A percentile compares a stretch with the other conserved stretches of the same genome.
These are phyloP conservation scores for Arabis hirsuta DNA, from an alignment of 345 rosid species.

Conservation along the genomic window DNA sequence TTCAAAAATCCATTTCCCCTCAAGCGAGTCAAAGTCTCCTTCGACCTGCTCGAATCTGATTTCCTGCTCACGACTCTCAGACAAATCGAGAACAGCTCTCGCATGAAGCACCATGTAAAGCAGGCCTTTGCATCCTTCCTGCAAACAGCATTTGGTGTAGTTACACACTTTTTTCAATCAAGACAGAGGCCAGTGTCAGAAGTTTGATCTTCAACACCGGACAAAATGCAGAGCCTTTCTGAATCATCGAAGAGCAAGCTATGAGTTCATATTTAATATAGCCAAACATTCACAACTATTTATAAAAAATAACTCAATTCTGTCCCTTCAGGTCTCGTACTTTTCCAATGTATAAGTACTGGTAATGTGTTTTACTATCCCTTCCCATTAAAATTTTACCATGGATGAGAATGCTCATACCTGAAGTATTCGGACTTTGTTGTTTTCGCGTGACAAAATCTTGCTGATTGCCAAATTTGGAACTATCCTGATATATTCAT, in stretches of 20 bases:
- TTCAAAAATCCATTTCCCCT: conserved; percentile 94
- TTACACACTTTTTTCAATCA: background rate
- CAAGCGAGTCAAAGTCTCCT: conserved; percentile 91
- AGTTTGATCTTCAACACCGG: conserved; percentile 1
- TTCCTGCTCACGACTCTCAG: conserved; percentile 80
- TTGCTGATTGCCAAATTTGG: conserved; percentile 95
- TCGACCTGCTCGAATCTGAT: conserved; percentile 90
- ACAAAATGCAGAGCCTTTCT: conserved; percentile 16
- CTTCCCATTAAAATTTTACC: background rate
- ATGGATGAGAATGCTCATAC: conserved; percentile 46
- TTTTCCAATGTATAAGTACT: background rate
- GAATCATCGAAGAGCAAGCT: background rate
- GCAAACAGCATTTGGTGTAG: conserved; percentile 28
- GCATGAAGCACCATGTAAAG: conserved; percentile 98
- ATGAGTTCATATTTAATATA: conserved; percentile 15
- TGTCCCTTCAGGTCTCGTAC: background rate
- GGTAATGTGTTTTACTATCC: background rate
- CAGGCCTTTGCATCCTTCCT: conserved; percentile 98
- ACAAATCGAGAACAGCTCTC: conserved; percentile 84
- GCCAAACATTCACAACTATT: background rate
- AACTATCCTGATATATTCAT: conserved; percentile 69
- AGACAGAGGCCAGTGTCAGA: conserved; percentile 13
- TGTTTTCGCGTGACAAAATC: conserved; percentile 87
- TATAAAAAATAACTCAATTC: background rate
- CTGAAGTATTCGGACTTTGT: conserved; percentile 92